A percentile compares a stretch with the other conserved stretches of the same genome.
phyloP scores from a whole-genome alignment of 2,329 filamentous ascomycete species.

The Fusarium dimerum region DNA sequence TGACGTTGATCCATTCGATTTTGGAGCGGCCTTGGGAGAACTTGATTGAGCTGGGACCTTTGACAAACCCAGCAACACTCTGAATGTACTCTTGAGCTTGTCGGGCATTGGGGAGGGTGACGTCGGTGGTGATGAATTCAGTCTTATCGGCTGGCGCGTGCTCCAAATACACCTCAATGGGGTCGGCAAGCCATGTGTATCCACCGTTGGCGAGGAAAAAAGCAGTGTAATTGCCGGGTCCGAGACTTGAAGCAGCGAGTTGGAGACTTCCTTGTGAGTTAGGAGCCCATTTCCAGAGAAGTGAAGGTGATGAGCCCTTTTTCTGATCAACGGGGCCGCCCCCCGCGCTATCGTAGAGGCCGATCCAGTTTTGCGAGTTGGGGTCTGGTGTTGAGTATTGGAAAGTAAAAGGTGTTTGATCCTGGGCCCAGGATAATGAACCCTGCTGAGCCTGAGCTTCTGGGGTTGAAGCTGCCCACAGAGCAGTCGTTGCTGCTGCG shows the following conservation, averaged over 20 bases:
- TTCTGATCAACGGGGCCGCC: slow-evolving; percentile 37
- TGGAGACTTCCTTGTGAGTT: slow-evolving; percentile 27
- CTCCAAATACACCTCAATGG: slow-evolving; percentile 32
- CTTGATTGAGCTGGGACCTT: slow-evolving; percentile 22
- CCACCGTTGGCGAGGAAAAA: slow-evolving; percentile 39
- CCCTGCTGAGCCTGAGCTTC: slow-evolving; percentile 13
- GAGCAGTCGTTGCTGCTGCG: slow-evolving; percentile 11
- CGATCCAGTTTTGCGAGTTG: slow-evolving; percentile 40
- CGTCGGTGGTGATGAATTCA: slow-evolving; percentile 31
- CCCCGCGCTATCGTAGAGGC: slow-evolving; percentile 35
- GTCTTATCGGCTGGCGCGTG: slow-evolving; percentile 17
- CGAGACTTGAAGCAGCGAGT: slow-evolving; percentile 26
- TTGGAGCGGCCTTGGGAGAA: slow-evolving; percentile 30
- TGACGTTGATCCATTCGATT: slow-evolving; percentile 36
- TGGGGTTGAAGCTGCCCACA: slow-evolving; percentile 15
- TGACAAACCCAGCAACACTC: slow-evolving; percentile 35
- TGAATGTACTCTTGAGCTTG: slow-evolving; percentile 35
- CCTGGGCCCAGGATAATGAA: slow-evolving; percentile 17
- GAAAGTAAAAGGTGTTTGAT: slow-evolving; percentile 34
- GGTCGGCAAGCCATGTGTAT: slow-evolving; percentile 39
- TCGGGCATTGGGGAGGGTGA: slow-evolving; percentile 40
- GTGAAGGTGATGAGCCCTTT: slow-evolving; percentile 27
- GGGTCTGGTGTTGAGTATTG: slow-evolving; percentile 34
- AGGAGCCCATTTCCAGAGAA: slow-evolving; percentile 38
- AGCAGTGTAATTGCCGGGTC: slow-evolving; percentile 36